Evolutionary conservation across 2,329 filamentous ascomycete species (phyloP).

Genomic region (Dichotomopilus funicola): DNA sequence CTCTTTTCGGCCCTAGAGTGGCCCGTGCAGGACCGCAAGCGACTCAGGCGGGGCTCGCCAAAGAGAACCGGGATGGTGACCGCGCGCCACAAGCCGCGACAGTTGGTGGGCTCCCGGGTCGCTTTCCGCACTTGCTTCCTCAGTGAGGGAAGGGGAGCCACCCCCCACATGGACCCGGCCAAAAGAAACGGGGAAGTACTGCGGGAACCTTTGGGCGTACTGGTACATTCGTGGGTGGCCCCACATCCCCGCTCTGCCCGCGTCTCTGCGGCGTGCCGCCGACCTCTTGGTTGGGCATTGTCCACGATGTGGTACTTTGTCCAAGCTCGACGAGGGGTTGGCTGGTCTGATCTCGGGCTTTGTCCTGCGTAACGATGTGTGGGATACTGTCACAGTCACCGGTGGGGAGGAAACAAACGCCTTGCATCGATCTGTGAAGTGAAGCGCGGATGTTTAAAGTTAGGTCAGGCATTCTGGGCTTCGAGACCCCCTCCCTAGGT

Average conservation of each 20-base stretch:
- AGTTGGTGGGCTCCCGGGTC: too few relatives aligned
- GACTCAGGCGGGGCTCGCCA: conserved; percentile 14
- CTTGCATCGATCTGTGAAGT: too few relatives aligned
- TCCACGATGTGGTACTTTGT: too few relatives aligned
- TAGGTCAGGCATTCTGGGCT: too few relatives aligned
- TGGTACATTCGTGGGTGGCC: conserved; percentile 9
- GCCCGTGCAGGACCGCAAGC: conserved; percentile 1
- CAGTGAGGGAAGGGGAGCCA: too few relatives aligned
- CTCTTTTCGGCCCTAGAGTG: background rate
- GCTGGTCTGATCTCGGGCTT: too few relatives aligned
- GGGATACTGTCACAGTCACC: too few relatives aligned
- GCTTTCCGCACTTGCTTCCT: conserved; percentile 5
- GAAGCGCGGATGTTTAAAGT: too few relatives aligned
- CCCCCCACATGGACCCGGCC: background rate
- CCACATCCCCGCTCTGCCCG: conserved; percentile 10
- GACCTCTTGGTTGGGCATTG: conserved; percentile 15
- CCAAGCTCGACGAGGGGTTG: too few relatives aligned
- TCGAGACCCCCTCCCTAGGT: background rate
- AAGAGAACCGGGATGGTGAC: conserved; percentile 5
- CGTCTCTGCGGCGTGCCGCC: conserved; percentile 28
- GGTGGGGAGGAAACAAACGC: too few relatives aligned
- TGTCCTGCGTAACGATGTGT: too few relatives aligned
- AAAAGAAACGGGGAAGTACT: background rate
- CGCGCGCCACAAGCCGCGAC: background rate
- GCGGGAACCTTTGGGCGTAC: conserved; percentile 11